Percentiles rank a stretch among this genome's conserved stretches.
Conservation (phyloP, 352 stramenopile genomes). For the Pilasporangium apinafurcum region DNA sequence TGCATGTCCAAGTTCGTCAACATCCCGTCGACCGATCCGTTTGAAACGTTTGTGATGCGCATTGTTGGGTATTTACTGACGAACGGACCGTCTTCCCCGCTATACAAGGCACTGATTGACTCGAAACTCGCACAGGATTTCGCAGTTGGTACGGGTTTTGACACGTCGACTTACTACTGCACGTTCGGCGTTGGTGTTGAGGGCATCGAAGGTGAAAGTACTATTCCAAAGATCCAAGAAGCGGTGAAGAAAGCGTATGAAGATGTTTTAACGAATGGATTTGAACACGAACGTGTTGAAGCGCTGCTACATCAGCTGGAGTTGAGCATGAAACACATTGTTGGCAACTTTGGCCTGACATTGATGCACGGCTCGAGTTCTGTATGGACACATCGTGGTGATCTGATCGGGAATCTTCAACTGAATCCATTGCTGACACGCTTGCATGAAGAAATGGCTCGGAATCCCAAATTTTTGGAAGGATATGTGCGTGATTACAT, state of each 20-base stretch:
- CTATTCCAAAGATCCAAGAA: constrained; percentile 52
- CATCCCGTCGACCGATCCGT: constrained; percentile 61
- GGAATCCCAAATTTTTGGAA: constrained; percentile 63
- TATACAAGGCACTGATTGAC: constrained; percentile 81
- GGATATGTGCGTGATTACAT: constrained; percentile 48
- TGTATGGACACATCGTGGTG: constrained; percentile 62
- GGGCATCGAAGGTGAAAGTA: constrained; percentile 41
- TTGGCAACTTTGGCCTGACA: constrained; percentile 75
- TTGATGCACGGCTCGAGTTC: constrained; percentile 69
- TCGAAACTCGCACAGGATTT: constrained; percentile 75
- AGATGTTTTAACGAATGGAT: constrained; percentile 56
- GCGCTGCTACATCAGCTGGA: constrained; percentile 77
- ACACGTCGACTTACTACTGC: constrained; percentile 71
- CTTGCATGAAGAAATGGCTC: constrained; percentile 51
- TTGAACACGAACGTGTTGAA: constrained; percentile 66
- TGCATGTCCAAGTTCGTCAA: constrained; percentile 68
- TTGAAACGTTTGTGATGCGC: constrained; percentile 72
- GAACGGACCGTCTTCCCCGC: constrained; percentile 69
- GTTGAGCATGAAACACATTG: constrained; percentile 79
- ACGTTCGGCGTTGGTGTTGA: constrained; percentile 79
- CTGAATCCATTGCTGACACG: constrained; percentile 61
- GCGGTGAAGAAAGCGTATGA: constrained; percentile 45
- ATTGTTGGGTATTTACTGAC: constrained; percentile 75
- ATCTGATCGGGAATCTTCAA: constrained; percentile 57
- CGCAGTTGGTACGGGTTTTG: constrained; percentile 67